phyloP scores from a whole-genome alignment of 31 red algal species.

The Endocladia muricata region DNA sequence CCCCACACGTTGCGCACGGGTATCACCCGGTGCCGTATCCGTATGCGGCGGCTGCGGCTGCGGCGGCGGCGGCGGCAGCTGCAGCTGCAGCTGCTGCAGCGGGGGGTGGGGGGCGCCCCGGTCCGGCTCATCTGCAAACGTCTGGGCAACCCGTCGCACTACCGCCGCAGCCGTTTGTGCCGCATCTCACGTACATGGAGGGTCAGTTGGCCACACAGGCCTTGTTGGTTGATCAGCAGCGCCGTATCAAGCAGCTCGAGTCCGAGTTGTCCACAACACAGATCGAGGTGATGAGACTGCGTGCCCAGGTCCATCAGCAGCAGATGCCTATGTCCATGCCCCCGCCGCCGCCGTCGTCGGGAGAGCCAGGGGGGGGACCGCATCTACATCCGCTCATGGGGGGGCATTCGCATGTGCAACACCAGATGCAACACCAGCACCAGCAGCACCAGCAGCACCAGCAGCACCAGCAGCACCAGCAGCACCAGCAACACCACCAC shows the following conservation, averaged over 20 bases:
- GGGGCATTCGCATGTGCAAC: no score
- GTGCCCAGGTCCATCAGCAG: conserved; percentile 12
- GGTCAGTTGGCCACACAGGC: conserved; percentile 62
- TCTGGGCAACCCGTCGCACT: no score
- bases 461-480: no score
- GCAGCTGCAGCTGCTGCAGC: no score
- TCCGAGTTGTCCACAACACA: conserved; percentile 52
- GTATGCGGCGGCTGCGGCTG: conserved; percentile 17
- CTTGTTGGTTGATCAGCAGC: conserved; percentile 62
- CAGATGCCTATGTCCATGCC: neutral
- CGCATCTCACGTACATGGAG: conserved; percentile 66
- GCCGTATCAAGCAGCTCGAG: conserved; percentile 57
- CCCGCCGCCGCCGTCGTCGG: neutral
- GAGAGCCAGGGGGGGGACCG: conserved; percentile 1
- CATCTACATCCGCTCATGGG: no score
- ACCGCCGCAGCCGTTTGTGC: conserved; percentile 35
- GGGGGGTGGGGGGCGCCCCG: no score
- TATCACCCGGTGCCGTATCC: conserved; percentile 9
- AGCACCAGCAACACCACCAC: no score
- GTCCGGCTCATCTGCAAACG: conserved; percentile 1
- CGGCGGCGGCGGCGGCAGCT: conserved; percentile 18
- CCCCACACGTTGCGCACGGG: neutral
- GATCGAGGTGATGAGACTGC: conserved; percentile 61
- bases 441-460: no score
- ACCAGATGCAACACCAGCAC: no score